These are phyloP conservation scores for Monosporozyma yasuniensis DNA, from an alignment of 805 yeast genomes.

Conservation along the genomic window DNA sequence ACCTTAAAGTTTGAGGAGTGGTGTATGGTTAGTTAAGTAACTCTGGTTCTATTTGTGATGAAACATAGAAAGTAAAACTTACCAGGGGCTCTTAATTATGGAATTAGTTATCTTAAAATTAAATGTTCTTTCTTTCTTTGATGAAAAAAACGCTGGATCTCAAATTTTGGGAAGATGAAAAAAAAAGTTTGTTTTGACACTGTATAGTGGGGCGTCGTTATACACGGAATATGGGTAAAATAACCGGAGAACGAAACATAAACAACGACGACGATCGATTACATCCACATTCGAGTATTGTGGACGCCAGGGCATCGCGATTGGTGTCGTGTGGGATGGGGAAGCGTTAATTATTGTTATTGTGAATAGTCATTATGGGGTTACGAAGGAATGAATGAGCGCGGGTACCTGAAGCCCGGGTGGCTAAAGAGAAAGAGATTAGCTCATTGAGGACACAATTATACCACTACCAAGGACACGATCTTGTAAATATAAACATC, in stretches of 20 bases:
- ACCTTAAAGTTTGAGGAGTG: neutral
- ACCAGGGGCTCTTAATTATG: too few species aligned
- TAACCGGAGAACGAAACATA: neutral
- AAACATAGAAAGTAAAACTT: too few species aligned
- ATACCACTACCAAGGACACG: constrained; percentile 60
- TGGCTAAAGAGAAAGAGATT: too few species aligned
- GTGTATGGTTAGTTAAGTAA: neutral
- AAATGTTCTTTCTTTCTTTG: neutral
- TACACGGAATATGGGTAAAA: neutral
- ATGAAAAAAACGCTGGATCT: neutral
- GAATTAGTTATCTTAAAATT: neutral
- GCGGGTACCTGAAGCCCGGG: too few species aligned
- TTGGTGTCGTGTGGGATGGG: too few species aligned
- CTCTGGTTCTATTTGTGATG: too few species aligned
- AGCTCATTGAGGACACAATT: too few species aligned
- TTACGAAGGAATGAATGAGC: too few species aligned
- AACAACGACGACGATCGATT: neutral
- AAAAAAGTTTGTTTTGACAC: neutral
- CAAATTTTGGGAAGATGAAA: neutral
- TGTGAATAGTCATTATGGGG: too few species aligned
- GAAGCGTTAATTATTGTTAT: too few species aligned
- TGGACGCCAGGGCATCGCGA: too few species aligned
- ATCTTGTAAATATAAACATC: constrained; percentile 62
- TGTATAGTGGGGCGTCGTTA: neutral
- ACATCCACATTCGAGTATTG: neutral